Percentiles rank a stretch among this genome's conserved stretches.
phyloP scores from a whole-genome alignment of 176 grass and related monocot genomes.

The Saccharum officinarum region DNA sequence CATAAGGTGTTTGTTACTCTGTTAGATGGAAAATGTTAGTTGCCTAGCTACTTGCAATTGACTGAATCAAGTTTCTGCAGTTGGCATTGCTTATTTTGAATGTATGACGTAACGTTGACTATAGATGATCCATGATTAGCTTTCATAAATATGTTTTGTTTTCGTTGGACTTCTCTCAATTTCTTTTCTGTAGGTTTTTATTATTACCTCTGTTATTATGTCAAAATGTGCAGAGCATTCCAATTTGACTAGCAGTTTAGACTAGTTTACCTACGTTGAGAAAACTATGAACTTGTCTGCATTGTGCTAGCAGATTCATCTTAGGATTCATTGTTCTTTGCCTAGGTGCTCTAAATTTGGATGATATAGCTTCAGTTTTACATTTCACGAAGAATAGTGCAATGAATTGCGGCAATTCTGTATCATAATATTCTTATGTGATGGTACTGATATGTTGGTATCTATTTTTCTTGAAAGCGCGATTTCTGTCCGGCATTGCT shows the following conservation, averaged over 20 bases:
- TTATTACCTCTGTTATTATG: not conserved
- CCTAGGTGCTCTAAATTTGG: not conserved
- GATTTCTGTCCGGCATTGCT: not conserved
- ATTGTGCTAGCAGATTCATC: not conserved
- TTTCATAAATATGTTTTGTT: not conserved
- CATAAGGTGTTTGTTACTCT: not conserved
- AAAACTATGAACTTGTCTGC: not conserved
- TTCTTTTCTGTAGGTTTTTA: not conserved
- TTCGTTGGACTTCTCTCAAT: not conserved
- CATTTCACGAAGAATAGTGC: not conserved
- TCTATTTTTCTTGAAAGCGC: not conserved
- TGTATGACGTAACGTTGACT: not conserved
- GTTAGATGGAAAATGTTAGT: not conserved
- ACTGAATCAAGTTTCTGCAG: not conserved
- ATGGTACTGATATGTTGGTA: not conserved
- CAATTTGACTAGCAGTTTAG: not conserved
- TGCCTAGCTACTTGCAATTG: not conserved
- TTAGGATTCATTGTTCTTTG: not conserved
- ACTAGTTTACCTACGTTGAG: no score
- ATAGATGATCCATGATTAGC: not conserved
- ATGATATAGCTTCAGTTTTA: not conserved
- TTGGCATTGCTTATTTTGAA: not conserved
- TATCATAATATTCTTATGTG: not conserved
- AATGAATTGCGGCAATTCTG: not conserved
- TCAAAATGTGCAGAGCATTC: not conserved